Percentiles rank a stretch among this genome's conserved stretches.
Conservation (phyloP, 169 alveolate species). For the Miamiensis avidus region DNA sequence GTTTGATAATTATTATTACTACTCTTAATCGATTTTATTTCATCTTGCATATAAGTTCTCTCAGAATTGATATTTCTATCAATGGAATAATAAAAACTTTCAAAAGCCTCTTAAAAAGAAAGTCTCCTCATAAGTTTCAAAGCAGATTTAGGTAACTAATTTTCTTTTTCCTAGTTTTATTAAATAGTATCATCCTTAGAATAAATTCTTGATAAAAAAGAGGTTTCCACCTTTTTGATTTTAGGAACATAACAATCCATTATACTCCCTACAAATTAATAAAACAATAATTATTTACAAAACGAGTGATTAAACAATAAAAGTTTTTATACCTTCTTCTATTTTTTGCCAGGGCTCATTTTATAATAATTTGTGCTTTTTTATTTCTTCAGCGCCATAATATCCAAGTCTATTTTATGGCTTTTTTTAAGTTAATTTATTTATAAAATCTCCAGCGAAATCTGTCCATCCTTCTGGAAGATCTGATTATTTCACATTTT, state of each 20-base stretch:
- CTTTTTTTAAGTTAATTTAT: constrained; percentile 55
- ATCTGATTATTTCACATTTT: constrained; percentile 45
- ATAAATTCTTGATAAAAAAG: not conserved
- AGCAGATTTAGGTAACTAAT: not conserved
- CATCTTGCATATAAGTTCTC: not conserved
- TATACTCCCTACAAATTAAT: not conserved
- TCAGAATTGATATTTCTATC: not conserved
- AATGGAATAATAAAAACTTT: not conserved
- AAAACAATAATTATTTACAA: too few relatives aligned
- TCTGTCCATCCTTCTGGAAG: constrained; percentile 56
- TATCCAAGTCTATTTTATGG: constrained; percentile 56
- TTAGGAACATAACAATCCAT: not conserved
- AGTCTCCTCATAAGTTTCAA: not conserved
- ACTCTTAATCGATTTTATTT: not conserved
- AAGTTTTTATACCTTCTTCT: not conserved
- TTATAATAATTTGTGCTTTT: constrained; percentile 57
- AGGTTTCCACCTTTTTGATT: not conserved
- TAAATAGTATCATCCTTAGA: not conserved
- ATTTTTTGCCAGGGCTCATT: constrained; percentile 55
- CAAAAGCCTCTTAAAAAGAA: not conserved
- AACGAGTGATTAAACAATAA: too few relatives aligned
- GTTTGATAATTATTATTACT: too few relatives aligned
- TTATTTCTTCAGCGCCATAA: constrained; percentile 58
- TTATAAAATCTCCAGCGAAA: constrained; percentile 54
- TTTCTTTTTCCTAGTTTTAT: not conserved